Evolutionary conservation across 176 grass and related monocot species (phyloP).

Genomic region (Oryza rufipogon): DNA sequence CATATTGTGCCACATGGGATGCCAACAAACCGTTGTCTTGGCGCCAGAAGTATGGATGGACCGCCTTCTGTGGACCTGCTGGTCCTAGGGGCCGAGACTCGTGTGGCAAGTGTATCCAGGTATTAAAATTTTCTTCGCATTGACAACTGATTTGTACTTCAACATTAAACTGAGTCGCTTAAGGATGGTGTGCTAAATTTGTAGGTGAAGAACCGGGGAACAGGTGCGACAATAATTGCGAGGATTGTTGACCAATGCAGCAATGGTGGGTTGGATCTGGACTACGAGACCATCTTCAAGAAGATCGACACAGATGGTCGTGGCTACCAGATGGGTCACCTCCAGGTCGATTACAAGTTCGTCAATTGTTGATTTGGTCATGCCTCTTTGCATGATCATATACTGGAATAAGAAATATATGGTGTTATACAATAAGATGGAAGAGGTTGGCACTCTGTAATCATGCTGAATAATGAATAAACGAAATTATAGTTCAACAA

Average conservation of each 20-base stretch:
- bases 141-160: too few relatives aligned
- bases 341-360: conserved; percentile 60
- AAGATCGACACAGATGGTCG: conserved; percentile 54
- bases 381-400: neutral
- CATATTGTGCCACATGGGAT: conserved; percentile 85
- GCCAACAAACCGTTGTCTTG: conserved; percentile 56
- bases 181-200: neutral
- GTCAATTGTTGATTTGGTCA: conserved; percentile 29
- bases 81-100: conserved; percentile 42
- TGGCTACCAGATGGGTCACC: conserved; percentile 50
- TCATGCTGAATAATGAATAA: neutral
- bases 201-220: conserved; percentile 65
- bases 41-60: conserved; percentile 77
- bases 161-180: neutral
- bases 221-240: conserved; percentile 1
- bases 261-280: conserved; percentile 73
- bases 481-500: neutral
- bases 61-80: conserved; percentile 74
- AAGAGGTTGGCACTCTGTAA: neutral
- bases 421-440: neutral
- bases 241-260: conserved; percentile 79
- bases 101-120: conserved; percentile 62
- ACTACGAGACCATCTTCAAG: conserved; percentile 58
- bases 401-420: neutral
- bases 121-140: neutral